Base-by-base conservation (phyloP, 2,329 filamentous ascomycete species). In the Beauveria scarabaeidicola region DNA sequence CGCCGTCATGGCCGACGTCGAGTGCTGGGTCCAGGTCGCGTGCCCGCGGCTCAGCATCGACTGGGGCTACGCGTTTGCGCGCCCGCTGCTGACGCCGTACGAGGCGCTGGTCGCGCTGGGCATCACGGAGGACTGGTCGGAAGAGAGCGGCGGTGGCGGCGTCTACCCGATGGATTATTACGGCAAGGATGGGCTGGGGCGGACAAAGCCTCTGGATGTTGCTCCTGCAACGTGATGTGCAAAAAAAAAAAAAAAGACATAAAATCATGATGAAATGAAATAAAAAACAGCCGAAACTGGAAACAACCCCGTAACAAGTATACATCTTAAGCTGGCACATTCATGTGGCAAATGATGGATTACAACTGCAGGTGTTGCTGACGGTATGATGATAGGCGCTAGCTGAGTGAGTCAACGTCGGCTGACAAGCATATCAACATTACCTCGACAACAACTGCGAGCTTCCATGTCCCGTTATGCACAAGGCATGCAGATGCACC, bases 101-200 rank as follows among this genome's bases (percentile, higher is more conserved):
- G 94, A 99, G 76, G 94, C 94, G 7, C 81, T 97, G 61, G 87
- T 99, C 38, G 90, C 91, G n/a, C 75, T 99, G 52, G 91, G 89
- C 3, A 86, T 86, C 63, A 84, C 82, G 64, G 82, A 94, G 65
- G 89, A 89, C 52, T 96, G 85, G 90, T 86, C 79, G 25, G 25
- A 36, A 17, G 36, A 44, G 36, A 80, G 77, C 60, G 88, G 84
- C 1, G 81, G 46, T 8, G 80, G 78, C 60, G 88, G 85, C 1
- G 81, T 91, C 15, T 99, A 99, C 75, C 93, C 92, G 0, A 99
- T 99, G 94, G 92, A 99, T 72, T 99, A 96, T 70, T 99, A 99
- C 74, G 92, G 87, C 0, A 93, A 88, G 71, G 90, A 97, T 50
- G 94, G 94, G 0, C 70, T 99, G 58, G 94, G 93, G 1, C 84